Base-by-base conservation (phyloP, 345 rosid species). In the Hevea brasiliensis region DNA sequence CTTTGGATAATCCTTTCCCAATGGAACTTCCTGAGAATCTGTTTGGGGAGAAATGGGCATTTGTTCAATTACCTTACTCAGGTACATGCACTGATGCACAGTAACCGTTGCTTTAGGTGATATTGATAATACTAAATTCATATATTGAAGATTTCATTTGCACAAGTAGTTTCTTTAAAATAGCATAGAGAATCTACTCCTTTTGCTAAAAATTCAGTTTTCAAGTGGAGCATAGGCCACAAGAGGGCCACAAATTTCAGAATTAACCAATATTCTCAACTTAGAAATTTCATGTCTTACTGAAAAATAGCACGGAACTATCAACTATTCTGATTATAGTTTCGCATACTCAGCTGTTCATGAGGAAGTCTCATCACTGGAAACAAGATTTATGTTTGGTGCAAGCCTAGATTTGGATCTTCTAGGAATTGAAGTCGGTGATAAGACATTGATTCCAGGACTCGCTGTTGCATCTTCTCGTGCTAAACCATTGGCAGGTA, bases 21-120 rank as follows among this genome's bases (percentile, higher is more conserved):
- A 87, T 92, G 94, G 89, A 89, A 72, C 95, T 92, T 75, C 98
- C 98, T 0, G 97, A 94, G 71, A 92, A 94, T 41, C 81, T 94
- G 55, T 79, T 83, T 35, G 97, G 98, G 69, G 98, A 94, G 69
- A 92, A 76, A 83, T 94, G 98, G 97, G 97, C 97, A 23, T 94
- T 94, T 81, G 97, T 90, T 70, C 98, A 94, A 56, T 77, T 94
- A 74, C 97, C 98, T 67, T 90, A 77, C 81, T 85, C 97, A 77
- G 96, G 96, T 89, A 77, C 7, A 53, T 10, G 32, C 20, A 41
- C 20, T 7, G 21, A 61, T 32, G 27, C 24, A 6, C 27, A 42
- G 0, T 32, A 12, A 21, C 65, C 23, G 40, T 67, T 66, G 0
- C 8, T 26, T 5, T 54, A 4, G 20, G 23, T 24, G 35, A 63